phyloP scores from a whole-genome alignment of 164 flowering plant genomes.

The Magnolia officinalis region DNA sequence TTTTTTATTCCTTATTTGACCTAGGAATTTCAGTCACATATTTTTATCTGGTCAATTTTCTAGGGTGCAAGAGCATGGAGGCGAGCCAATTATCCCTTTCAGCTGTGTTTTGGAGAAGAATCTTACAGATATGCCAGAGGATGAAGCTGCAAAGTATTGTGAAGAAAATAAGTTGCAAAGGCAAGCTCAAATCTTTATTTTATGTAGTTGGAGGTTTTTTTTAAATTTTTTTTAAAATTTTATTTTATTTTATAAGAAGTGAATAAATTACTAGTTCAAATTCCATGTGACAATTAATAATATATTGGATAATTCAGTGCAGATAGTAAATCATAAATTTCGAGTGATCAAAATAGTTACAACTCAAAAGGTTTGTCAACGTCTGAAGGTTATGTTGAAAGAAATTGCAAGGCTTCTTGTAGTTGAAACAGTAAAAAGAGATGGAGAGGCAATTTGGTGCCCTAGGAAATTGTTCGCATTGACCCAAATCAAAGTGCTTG shows the following conservation, averaged over 20 bases:
- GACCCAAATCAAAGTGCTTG: too few species aligned
- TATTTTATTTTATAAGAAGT: not conserved
- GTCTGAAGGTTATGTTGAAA: not conserved
- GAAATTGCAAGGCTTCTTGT: too few species aligned
- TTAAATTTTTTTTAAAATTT: too few species aligned
- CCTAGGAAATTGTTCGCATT: too few species aligned
- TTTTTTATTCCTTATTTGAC: not conserved
- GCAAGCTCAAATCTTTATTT: slow-evolving; percentile 36
- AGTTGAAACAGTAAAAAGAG: too few species aligned
- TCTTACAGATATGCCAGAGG: slow-evolving; percentile 80
- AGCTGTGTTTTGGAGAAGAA: slow-evolving; percentile 80
- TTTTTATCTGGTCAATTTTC: slow-evolving; percentile 1
- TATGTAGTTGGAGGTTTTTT: not conserved
- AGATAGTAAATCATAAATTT: not conserved
- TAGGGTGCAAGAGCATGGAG: slow-evolving; percentile 99
- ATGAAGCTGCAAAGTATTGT: slow-evolving; percentile 91
- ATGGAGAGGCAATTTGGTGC: too few species aligned
- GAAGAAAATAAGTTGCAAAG: slow-evolving; percentile 91
- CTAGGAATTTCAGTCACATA: not conserved
- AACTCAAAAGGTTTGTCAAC: not conserved
- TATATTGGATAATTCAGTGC: too few species aligned
- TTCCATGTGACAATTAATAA: too few species aligned
- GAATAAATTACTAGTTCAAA: too few species aligned
- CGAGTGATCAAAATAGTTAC: not conserved
- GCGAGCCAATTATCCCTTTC: slow-evolving; percentile 85